phyloP scores from a whole-genome alignment of 257 asterid genomes.

The Scutellaria minor region DNA sequence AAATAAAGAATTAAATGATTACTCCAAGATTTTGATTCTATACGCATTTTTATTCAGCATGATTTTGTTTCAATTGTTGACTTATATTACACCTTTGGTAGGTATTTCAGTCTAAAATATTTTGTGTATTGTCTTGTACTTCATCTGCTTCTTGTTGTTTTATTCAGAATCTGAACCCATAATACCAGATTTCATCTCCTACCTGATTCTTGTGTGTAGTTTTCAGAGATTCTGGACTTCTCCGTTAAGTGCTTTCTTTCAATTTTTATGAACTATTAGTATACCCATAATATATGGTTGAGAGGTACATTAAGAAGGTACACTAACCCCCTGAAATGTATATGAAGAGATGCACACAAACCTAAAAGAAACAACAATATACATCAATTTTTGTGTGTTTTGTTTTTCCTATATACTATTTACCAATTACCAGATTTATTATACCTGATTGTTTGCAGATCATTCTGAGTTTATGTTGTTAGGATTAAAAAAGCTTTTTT shows the following conservation, averaged over 20 bases:
- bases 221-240: constrained; percentile 6
- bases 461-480: constrained; percentile 32
- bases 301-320: too few relatives aligned
- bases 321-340: background rate
- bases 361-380: constrained; percentile 26
- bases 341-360: constrained; percentile 14
- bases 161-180: constrained; percentile 1
- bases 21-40: constrained; percentile 30
- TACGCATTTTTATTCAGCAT: constrained; percentile 23
- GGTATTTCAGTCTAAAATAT: constrained; percentile 21
- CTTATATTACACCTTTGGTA: constrained; percentile 16
- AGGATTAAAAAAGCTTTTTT: constrained; percentile 11
- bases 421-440: background rate
- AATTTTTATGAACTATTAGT: background rate
- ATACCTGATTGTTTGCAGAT: background rate
- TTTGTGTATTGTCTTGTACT: background rate
- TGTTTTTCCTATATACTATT: background rate
- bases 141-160: constrained; percentile 25
- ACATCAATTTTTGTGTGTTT: constrained; percentile 7
- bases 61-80: constrained; percentile 16
- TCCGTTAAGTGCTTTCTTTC: constrained; percentile 3
- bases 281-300: background rate
- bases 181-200: constrained; percentile 8
- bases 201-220: background rate
- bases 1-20: constrained; percentile 25